Conservation (phyloP, 2,329 filamentous ascomycete species). For the Camptophora hylomeconis region DNA sequence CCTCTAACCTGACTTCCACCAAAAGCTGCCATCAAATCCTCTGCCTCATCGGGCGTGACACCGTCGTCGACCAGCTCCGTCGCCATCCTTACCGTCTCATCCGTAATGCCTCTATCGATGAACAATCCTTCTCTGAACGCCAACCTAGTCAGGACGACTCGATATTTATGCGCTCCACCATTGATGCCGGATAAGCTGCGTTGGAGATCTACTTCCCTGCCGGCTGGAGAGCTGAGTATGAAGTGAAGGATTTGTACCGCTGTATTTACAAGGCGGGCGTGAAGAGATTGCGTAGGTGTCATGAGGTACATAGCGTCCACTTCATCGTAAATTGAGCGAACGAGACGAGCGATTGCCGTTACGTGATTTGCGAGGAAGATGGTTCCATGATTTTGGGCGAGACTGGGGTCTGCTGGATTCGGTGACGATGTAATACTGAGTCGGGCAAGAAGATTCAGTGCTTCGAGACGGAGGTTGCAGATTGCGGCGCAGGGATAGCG, state of each 20-base stretch:
- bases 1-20: no score
- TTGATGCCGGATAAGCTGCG: constrained; percentile 57
- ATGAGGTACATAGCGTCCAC: constrained; percentile 48
- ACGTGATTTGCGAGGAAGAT: constrained; percentile 55
- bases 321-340: constrained; percentile 62
- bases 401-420: constrained; percentile 39
- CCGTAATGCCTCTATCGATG: constrained; percentile 62
- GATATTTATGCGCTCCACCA: constrained; percentile 68
- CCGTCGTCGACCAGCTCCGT: constrained; percentile 68
- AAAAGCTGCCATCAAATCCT: constrained; percentile 41
- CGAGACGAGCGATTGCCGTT: constrained; percentile 58
- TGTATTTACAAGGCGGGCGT: constrained; percentile 43
- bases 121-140: constrained; percentile 72
- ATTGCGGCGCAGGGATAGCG: constrained; percentile 27
- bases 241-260: constrained; percentile 49
- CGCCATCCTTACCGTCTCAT: constrained; percentile 67
- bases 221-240: constrained; percentile 28
- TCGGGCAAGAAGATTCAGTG: constrained; percentile 29
- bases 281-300: constrained; percentile 31
- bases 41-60: constrained; percentile 67
- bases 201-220: constrained; percentile 43
- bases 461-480: constrained; percentile 28
- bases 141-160: constrained; percentile 68
- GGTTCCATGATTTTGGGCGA: constrained; percentile 46
- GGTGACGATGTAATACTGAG: constrained; percentile 24